These are phyloP conservation scores for Colletotrichum sp. DNA, from an alignment of 2,329 filamentous ascomycete genomes.

Conservation along the genomic window DNA sequence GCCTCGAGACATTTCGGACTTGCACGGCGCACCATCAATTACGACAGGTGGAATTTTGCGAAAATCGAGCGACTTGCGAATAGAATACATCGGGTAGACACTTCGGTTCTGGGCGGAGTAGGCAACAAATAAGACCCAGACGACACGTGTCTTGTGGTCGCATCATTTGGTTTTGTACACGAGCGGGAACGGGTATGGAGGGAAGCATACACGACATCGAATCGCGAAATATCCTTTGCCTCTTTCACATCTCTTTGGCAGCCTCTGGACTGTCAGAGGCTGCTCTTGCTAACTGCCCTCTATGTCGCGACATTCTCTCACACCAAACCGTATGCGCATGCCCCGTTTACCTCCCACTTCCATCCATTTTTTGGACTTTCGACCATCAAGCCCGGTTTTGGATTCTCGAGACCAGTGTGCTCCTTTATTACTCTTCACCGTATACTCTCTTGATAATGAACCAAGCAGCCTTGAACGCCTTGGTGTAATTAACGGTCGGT, in stretches of 20 bases:
- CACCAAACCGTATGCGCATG: background rate
- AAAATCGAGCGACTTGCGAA: constrained; percentile 7
- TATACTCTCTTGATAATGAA: background rate
- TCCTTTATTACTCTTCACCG: background rate
- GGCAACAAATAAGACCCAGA: background rate
- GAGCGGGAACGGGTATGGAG: background rate
- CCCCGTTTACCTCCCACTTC: background rate
- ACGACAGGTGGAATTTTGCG: background rate
- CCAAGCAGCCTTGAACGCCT: background rate
- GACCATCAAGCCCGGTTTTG: background rate
- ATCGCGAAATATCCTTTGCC: constrained; percentile 9
- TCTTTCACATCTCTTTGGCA: background rate
- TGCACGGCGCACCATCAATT: background rate
- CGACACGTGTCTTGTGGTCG: background rate
- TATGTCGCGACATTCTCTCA: background rate
- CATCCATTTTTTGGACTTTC: background rate
- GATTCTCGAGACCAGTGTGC: background rate
- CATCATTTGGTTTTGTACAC: background rate
- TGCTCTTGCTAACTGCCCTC: background rate
- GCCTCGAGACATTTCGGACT: background rate
- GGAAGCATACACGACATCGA: constrained; percentile 9
- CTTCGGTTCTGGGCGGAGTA: background rate
- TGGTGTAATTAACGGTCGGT: background rate
- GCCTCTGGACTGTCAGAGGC: background rate
- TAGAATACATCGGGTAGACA: constrained; percentile 5